Base-by-base conservation (phyloP, 345 rosid species). In the Populus davidiana region DNA sequence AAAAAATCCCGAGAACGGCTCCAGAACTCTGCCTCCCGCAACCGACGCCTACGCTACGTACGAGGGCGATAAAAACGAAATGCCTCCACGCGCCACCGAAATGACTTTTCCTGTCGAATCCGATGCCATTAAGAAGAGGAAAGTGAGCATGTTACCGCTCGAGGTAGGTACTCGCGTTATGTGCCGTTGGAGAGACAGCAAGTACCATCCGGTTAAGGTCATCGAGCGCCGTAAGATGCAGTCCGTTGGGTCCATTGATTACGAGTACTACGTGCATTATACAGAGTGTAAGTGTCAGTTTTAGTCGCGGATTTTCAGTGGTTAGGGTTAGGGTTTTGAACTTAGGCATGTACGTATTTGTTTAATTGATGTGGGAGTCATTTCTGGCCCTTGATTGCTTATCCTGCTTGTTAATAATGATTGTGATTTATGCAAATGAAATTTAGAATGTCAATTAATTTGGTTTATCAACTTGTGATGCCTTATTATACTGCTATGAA, bases 181-280 rank as follows among this genome's bases (percentile, higher is more conserved):
- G 98, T 93, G 99, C 88, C 94, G 89, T 10, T 93, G 99, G 99
- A 88, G 99, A 75, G 99, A 96, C 85, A 91, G 91, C 4, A 96
- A 96, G 81, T 92, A 88, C 69, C 99, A 96, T 68, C 98, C 94
- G 8, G 98, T 96, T 44, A 96, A 96, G 82, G 99, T 96, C 79
- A 96, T 93, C 69, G 98, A 96, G 78, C 96, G 99, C 47, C 92
- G 99, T 12, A 92, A 85, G 91, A 49, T 86, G 66, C 78, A 69
- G 43, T 73, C 20, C 20, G 88, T 79, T 62, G 96, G 88, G 3
- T 75, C 85, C 62, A 89, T 82, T 81, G 98, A 90, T 56, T 96
- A 96, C 83, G 99, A 96, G 88, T 96, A 93, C 49, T 96, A 96
- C 76, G 99, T 96, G 75, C 99, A 96, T 75, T 96, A 96, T 84